Conservation (phyloP, 2,329 filamentous ascomycete genomes). For the Pseudocercospora eumusae region DNA sequence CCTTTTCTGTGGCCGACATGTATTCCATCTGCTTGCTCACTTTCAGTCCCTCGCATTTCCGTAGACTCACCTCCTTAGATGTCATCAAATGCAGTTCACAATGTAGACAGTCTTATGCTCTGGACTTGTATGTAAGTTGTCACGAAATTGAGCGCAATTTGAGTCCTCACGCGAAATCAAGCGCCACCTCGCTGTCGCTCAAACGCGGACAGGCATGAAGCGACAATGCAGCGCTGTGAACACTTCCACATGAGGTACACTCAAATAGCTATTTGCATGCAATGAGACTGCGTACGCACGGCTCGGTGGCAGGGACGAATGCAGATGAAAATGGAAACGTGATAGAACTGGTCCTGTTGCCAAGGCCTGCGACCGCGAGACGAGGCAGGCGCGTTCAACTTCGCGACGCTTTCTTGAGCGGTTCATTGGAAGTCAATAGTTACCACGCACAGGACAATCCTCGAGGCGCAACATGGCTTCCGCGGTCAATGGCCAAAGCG, state of each 20-base stretch:
- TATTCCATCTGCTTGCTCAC: no score
- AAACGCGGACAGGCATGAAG: neutral
- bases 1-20: no score
- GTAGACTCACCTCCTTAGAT: no score
- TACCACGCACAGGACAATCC: slow-evolving; percentile 45
- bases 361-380: neutral
- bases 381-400: neutral
- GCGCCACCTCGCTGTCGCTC: no score
- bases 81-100: no score
- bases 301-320: neutral
- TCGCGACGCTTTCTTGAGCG: neutral
- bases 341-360: neutral
- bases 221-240: neutral
- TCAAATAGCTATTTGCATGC: neutral
- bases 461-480: slow-evolving; percentile 45
- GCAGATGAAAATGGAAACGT: neutral
- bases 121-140: no score
- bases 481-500: slow-evolving; percentile 49
- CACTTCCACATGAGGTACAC: neutral
- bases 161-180: no score
- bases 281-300: neutral
- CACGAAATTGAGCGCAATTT: no score
- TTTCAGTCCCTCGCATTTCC: no score
- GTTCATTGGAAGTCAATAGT: neutral
- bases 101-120: no score